These are phyloP conservation scores for Didymella keratinophila DNA, from an alignment of 2,329 filamentous ascomycete species.

Conservation along the genomic window DNA sequence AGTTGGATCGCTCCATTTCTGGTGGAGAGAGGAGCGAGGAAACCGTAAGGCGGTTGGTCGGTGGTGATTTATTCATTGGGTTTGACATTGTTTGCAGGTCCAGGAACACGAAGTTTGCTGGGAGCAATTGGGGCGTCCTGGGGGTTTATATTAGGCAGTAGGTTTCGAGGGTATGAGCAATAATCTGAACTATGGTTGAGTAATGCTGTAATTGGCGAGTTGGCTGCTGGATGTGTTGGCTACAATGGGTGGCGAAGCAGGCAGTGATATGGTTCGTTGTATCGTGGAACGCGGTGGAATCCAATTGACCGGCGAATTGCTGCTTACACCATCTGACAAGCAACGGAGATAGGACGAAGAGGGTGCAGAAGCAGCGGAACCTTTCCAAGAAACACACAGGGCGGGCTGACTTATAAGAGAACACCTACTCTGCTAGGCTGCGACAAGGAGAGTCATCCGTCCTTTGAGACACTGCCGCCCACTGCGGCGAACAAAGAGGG, in stretches of 20 bases:
- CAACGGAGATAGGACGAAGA: slow-evolving; percentile 40
- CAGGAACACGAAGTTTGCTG: slow-evolving; percentile 31
- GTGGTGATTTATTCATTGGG: slow-evolving; percentile 37
- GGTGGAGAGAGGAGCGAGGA: slow-evolving; percentile 53
- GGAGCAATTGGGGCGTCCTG: slow-evolving; percentile 18
- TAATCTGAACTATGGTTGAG: slow-evolving; percentile 11
- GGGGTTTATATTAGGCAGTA: slow-evolving; percentile 24
- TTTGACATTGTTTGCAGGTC: slow-evolving; percentile 35
- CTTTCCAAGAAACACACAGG: slow-evolving; percentile 33
- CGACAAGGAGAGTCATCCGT: slow-evolving; percentile 25
- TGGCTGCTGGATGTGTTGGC: slow-evolving; percentile 18
- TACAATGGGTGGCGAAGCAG: slow-evolving; percentile 36
- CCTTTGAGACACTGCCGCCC: slow-evolving; percentile 24
- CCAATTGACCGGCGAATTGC: slow-evolving; percentile 37
- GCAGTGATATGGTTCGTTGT: slow-evolving; percentile 29
- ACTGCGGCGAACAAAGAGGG: slow-evolving; percentile 35
- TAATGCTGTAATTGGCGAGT: slow-evolving; percentile 13
- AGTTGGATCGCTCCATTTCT: slow-evolving; percentile 51
- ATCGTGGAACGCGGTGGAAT: slow-evolving; percentile 46
- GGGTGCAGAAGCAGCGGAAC: slow-evolving; percentile 31
- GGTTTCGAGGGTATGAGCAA: slow-evolving; percentile 2
- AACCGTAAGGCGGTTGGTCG: slow-evolving; percentile 45
- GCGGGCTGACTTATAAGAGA: slow-evolving; percentile 37
- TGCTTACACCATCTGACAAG: slow-evolving; percentile 40
- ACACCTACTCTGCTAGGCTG: slow-evolving; percentile 20